phyloP scores from a whole-genome alignment of 1,284 basidiomycete species.

The Ganoderma lucidum region DNA sequence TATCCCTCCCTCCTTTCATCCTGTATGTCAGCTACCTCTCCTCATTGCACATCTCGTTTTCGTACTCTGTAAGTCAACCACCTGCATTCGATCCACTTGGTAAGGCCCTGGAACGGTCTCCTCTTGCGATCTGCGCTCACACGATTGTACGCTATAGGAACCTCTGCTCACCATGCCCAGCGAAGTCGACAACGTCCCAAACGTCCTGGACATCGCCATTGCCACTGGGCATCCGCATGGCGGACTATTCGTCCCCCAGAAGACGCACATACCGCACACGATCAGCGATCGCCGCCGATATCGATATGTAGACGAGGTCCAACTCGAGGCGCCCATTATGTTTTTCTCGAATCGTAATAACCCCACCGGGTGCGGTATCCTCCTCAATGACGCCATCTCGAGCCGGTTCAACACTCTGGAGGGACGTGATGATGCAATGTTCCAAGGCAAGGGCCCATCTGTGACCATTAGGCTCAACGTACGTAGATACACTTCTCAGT shows the following conservation, averaged over 20 bases:
- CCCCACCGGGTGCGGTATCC: constrained; percentile 63
- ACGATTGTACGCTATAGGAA: background rate
- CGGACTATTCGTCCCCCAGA: constrained; percentile 58
- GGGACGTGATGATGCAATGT: constrained; percentile 67
- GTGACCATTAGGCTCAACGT: constrained; percentile 80
- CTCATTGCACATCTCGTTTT: too few relatives aligned
- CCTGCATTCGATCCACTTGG: constrained; percentile 10
- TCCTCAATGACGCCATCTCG: constrained; percentile 59
- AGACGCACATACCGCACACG: constrained; percentile 75
- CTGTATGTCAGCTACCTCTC: too few relatives aligned
- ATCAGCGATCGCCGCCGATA: constrained; percentile 64
- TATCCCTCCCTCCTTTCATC: too few relatives aligned
- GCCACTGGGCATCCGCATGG: constrained; percentile 23
- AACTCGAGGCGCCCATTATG: constrained; percentile 66
- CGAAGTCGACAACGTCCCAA: constrained; percentile 24
- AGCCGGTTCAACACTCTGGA: constrained; percentile 51
- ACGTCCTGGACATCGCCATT: constrained; percentile 27
- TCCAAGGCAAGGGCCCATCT: constrained; percentile 73
- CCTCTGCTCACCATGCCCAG: background rate
- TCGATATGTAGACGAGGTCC: constrained; percentile 69
- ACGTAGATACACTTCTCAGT: constrained; percentile 23
- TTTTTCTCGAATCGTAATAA: constrained; percentile 62
- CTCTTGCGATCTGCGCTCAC: background rate
- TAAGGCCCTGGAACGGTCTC: background rate
- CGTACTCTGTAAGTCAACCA: background rate